phyloP scores from a whole-genome alignment of 83 land plant species.

The Larix sibirica region DNA sequence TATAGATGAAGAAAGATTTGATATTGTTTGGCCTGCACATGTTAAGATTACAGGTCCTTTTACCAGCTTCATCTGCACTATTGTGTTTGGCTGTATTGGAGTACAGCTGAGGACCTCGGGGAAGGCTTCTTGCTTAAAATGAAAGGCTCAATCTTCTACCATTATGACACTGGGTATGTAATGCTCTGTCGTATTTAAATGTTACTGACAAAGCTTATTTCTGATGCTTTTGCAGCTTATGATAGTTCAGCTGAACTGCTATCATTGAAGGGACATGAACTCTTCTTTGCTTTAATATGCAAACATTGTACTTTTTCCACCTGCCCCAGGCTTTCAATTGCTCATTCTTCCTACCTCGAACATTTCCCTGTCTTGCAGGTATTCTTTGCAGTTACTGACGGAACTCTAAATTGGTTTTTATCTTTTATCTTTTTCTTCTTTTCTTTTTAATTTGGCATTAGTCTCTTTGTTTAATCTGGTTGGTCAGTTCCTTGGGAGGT shows the following conservation, averaged over 20 bases:
- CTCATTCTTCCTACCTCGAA: neutral
- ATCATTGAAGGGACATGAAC: neutral
- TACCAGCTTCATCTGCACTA: too few relatives aligned
- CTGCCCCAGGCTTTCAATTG: neutral
- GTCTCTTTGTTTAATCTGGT: neutral
- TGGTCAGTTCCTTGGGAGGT: neutral
- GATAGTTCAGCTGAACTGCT: neutral
- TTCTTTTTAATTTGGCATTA: neutral
- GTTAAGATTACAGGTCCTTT: neutral
- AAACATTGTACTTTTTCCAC: neutral
- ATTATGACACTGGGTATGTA: neutral
- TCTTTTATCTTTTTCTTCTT: slow-evolving; percentile 1
- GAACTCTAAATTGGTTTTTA: neutral
- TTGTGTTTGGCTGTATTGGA: too few relatives aligned
- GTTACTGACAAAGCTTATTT: neutral
- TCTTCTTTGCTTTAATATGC: neutral
- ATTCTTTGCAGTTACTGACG: neutral
- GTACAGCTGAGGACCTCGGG: too few relatives aligned
- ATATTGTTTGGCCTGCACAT: too few relatives aligned
- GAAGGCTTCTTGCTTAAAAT: too few relatives aligned
- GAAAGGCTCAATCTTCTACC: too few relatives aligned
- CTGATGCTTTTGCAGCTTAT: neutral
- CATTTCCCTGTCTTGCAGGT: slow-evolving; percentile 6
- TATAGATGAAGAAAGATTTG: neutral
- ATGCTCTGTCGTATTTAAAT: neutral